phyloP scores from a whole-genome alignment of 345 rosid genomes.

The Cardamine chenopodiifolia region DNA sequence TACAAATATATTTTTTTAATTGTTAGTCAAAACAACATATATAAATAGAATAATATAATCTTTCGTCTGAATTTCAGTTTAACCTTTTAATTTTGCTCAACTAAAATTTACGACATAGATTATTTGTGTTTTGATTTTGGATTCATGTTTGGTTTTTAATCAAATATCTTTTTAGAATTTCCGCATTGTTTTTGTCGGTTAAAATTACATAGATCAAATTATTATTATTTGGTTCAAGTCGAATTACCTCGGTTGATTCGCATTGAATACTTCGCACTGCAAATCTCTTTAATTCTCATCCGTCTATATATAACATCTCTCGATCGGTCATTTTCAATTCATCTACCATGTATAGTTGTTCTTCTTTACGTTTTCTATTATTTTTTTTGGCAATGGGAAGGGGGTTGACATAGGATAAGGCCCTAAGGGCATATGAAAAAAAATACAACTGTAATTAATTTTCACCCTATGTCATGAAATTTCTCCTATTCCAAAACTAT shows the following conservation, averaged over 20 bases:
- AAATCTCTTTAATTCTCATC: background rate
- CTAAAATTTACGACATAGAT: background rate
- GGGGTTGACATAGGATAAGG: background rate
- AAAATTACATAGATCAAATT: background rate
- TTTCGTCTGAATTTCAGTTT: background rate
- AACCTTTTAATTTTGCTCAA: background rate
- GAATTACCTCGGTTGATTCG: background rate
- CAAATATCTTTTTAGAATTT: background rate
- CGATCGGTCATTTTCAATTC: slow-evolving; percentile 4
- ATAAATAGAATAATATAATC: background rate
- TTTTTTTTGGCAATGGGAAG: background rate
- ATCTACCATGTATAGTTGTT: slow-evolving; percentile 6
- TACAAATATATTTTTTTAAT: too few relatives aligned
- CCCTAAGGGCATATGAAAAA: background rate
- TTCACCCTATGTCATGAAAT: background rate
- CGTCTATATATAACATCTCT: background rate
- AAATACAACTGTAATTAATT: background rate
- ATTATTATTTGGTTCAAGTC: background rate
- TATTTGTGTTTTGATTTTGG: background rate
- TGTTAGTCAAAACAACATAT: too few relatives aligned
- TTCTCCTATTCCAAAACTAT: background rate
- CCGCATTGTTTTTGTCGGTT: background rate
- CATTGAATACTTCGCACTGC: background rate
- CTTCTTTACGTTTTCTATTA: background rate
- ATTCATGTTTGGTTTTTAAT: background rate